Evolutionary conservation across 768 basidiomycete species (phyloP), one percentile per base, ranked within the genome.

Genomic region (Hypholoma sublateritium): DNA sequence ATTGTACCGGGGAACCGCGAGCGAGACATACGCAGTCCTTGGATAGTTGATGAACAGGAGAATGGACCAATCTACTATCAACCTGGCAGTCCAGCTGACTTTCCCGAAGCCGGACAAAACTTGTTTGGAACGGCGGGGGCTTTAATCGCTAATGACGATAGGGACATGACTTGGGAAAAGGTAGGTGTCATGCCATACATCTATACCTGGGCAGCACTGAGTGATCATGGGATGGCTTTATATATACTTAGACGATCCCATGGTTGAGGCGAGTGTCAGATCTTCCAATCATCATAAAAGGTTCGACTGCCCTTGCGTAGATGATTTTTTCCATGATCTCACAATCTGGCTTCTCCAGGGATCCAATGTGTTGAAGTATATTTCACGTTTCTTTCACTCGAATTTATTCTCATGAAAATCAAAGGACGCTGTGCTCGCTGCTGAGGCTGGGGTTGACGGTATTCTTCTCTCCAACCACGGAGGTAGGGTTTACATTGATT

Each of bases 391-490:
- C 35, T 50, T 44, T 50, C 4, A 21, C 7, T 22, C 25, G 34
- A 34, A 11, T 13, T 17, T 46, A 61, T 6, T 47, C 24, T 34
- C 4, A 57, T 53, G 32, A 60, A 54, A 62, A 55, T 28, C 60
- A 66, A 11, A 95, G 84, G 95, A 97, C 72, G 93, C 91, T 2
- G 83, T 92, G 41, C 81, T 93, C 45, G 94, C 94, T 25, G 84
- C 81, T 16, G 86, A 95, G 59, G 82, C 88, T 28, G 92, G 93
- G 12, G 87, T 91, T 16, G 87, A 95, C 55, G 95, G 90, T 4
- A 93, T 98, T 59, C 77, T 95, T 55, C 73, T 98, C 8, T 92
- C 89, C 0, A 98, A 98, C 62, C 95, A 98, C 63, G 95, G 95
- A 54, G 95, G 92, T 81, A 64, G 61, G 74, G 72, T 11, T 22